Evolutionary conservation across 208 protist genomes (phyloP).

Genomic region (Leishmania braziliensis): DNA sequence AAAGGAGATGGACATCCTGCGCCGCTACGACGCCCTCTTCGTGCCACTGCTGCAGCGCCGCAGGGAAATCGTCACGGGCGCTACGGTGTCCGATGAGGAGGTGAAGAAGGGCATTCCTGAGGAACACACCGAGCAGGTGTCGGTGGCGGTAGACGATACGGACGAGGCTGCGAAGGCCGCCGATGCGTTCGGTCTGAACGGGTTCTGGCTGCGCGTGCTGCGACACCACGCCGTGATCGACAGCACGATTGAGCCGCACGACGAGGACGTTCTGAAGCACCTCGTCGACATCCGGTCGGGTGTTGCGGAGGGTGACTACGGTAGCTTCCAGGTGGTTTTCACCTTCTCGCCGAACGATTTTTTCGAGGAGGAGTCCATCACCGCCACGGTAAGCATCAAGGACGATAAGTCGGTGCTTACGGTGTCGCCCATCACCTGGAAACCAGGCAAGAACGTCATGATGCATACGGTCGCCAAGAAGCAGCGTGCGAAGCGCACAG

Average conservation of each 20-base stretch:
- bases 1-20: slow-evolving; percentile 69
- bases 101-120: slow-evolving; percentile 70
- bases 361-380: slow-evolving; percentile 74
- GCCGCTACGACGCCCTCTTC: slow-evolving; percentile 75
- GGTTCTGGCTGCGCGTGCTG: slow-evolving; percentile 82
- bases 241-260: slow-evolving; percentile 73
- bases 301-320: slow-evolving; percentile 55
- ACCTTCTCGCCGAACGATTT: slow-evolving; percentile 83
- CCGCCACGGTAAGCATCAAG: slow-evolving; percentile 50
- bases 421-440: slow-evolving; percentile 76
- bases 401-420: slow-evolving; percentile 49
- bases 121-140: slow-evolving; percentile 57
- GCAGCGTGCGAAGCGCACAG: slow-evolving; percentile 49
- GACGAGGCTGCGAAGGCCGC: slow-evolving; percentile 24
- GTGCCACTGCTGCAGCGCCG: slow-evolving; percentile 64
- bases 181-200: slow-evolving; percentile 40
- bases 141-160: slow-evolving; percentile 21
- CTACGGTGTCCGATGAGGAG: slow-evolving; percentile 66
- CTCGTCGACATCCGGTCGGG: slow-evolving; percentile 68
- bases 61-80: slow-evolving; percentile 77
- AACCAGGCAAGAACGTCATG: slow-evolving; percentile 78
- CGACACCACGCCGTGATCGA: slow-evolving; percentile 67
- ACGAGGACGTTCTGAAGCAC: slow-evolving; percentile 70
- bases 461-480: slow-evolving; percentile 63
- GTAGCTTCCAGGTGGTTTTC: slow-evolving; percentile 80